Percentiles rank a stretch among this genome's conserved stretches.
phyloP scores from a whole-genome alignment of 192 early-diverging fungal species.

The Podila verticillata region DNA sequence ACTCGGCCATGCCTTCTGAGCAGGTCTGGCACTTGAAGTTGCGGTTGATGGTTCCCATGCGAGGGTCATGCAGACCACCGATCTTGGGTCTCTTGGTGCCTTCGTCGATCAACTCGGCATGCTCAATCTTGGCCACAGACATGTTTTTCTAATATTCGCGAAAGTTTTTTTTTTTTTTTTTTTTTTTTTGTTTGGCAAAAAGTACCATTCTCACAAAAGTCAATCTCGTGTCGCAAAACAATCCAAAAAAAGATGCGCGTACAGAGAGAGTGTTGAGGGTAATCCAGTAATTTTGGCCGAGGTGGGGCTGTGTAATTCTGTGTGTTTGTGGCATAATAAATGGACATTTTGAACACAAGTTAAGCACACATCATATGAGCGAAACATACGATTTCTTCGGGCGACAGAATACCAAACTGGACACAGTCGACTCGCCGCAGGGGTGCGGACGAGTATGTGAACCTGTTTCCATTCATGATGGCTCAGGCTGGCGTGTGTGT shows the following conservation, averaged over 20 bases:
- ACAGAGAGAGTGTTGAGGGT: no score
- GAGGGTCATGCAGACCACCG: constrained; percentile 90
- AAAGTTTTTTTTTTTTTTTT: no score
- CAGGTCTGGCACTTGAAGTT: constrained; percentile 98
- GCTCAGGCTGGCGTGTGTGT: constrained; percentile 2
- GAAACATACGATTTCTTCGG: constrained; percentile 94
- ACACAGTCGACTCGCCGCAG: constrained; percentile 87
- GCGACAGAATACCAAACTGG: constrained; percentile 96
- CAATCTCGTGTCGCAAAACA: no score
- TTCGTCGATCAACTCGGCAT: constrained; percentile 88
- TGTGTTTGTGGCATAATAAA: no score
- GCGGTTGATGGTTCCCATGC: constrained; percentile 97
- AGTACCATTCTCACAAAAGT: not conserved
- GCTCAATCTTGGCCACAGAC: constrained; percentile 95
- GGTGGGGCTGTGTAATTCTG: no score
- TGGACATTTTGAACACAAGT: no score
- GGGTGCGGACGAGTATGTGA: constrained; percentile 82
- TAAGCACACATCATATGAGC: not conserved
- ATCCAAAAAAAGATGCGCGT: no score
- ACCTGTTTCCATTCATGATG: constrained; percentile 66
- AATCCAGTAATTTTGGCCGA: no score
- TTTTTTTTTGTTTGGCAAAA: no score
- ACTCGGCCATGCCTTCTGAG: constrained; percentile 93
- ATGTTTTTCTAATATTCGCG: constrained; percentile 83
- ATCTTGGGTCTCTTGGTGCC: constrained; percentile 83